phyloP scores from a whole-genome alignment of 2,329 filamentous ascomycete species.

The Clarireedia sp. region DNA sequence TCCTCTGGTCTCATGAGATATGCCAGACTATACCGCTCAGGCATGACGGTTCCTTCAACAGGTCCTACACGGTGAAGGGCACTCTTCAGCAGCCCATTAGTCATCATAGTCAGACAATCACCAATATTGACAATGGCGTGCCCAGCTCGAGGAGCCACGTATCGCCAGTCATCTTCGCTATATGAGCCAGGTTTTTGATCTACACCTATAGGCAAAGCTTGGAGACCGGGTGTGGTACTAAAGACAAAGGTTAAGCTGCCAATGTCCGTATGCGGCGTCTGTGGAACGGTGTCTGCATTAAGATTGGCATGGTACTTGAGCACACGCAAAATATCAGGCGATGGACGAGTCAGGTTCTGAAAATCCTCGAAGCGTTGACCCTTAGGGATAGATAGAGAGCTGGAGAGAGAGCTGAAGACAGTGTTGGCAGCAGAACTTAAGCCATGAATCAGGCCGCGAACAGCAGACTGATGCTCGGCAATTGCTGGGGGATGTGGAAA shows the following conservation, averaged over 20 bases:
- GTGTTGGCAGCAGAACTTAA: neutral
- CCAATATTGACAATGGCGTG: neutral
- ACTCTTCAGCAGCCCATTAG: neutral
- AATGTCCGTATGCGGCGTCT: neutral
- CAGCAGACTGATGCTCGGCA: neutral
- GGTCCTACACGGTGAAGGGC: neutral
- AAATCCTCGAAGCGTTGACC: neutral
- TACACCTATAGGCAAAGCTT: neutral
- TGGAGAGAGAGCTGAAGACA: neutral
- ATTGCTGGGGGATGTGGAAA: neutral
- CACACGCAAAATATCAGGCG: neutral
- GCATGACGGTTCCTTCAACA: neutral
- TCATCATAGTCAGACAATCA: neutral
- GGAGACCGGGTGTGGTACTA: neutral
- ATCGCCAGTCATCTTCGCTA: neutral
- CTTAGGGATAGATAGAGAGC: neutral
- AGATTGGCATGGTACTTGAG: neutral
- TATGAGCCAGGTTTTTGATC: too few relatives aligned
- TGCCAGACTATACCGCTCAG: neutral
- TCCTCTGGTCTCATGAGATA: neutral
- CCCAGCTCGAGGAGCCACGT: neutral
- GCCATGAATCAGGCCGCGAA: neutral
- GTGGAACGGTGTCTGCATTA: neutral
- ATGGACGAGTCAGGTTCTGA: neutral
- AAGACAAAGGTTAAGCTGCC: neutral